A percentile compares a stretch with the other conserved stretches of the same genome.
phyloP scores from a whole-genome alignment of 2,329 filamentous ascomycete genomes.

The Lecanicillium sp. region DNA sequence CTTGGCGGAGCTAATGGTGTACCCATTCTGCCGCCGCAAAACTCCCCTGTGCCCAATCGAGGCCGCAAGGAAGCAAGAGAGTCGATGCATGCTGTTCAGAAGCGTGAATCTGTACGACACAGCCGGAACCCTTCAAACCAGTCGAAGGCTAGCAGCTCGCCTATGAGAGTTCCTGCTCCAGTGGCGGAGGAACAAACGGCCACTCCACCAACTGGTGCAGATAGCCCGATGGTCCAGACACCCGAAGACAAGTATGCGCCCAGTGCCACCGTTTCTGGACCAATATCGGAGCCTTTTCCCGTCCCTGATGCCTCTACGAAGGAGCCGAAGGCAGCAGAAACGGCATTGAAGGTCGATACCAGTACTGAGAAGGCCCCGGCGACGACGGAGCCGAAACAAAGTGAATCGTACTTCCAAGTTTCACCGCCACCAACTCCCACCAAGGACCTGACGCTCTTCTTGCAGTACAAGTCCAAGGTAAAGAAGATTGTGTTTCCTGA shows the following conservation, averaged over 20 bases:
- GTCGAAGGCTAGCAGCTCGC: conserved; percentile 40
- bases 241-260: conserved; percentile 57
- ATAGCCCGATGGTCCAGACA: conserved; percentile 36
- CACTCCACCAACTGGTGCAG: conserved; percentile 9
- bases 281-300: conserved; percentile 36
- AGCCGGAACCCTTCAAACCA: conserved; percentile 40
- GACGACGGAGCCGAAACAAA: conserved; percentile 34
- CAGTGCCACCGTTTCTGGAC: conserved; percentile 53
- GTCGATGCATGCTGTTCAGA: conserved; percentile 64
- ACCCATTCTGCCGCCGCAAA: conserved; percentile 78
- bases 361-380: conserved; percentile 5
- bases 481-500: conserved; percentile 91
- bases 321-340: conserved; percentile 8
- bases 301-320: too few species aligned
- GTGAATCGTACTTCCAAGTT: conserved; percentile 49
- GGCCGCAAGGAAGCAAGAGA: conserved; percentile 73
- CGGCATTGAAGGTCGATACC: conserved; percentile 2
- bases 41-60: conserved; percentile 75
- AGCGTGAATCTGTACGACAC: conserved; percentile 42
- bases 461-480: conserved; percentile 95
- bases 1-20: conserved; percentile 77
- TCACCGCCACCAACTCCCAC: conserved; percentile 56
- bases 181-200: conserved; percentile 52
- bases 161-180: conserved; percentile 48
- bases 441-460: conserved; percentile 86